phyloP scores from a whole-genome alignment of 1,284 basidiomycete genomes.

The Boletellus deceptivus region DNA sequence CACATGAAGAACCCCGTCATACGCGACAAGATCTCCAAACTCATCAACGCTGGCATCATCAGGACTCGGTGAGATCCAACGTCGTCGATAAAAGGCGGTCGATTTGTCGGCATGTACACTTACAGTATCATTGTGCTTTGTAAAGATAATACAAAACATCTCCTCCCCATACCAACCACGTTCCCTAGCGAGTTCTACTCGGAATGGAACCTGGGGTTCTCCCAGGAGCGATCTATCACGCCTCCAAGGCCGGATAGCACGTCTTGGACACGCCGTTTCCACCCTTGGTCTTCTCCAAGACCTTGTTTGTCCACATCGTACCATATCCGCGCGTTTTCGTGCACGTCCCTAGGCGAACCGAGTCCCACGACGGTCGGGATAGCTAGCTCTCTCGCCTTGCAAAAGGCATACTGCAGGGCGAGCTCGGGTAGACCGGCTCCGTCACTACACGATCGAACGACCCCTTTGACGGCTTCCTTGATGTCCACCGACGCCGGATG shows the following conservation, averaged over 20 bases:
- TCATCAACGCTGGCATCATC: slow-evolving; percentile 94
- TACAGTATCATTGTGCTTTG: slow-evolving; percentile 24
- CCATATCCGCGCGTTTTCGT: slow-evolving; percentile 70
- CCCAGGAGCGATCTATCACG: slow-evolving; percentile 65
- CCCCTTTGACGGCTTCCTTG: slow-evolving; percentile 38
- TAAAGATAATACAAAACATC: slow-evolving; percentile 24
- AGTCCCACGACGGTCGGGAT: slow-evolving; percentile 78
- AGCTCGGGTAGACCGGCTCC: slow-evolving; percentile 54
- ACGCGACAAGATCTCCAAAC: slow-evolving; percentile 84
- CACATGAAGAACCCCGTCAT: slow-evolving; percentile 96
- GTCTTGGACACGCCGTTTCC: slow-evolving; percentile 48
- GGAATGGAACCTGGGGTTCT: slow-evolving; percentile 41
- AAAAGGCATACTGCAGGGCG: slow-evolving; percentile 73
- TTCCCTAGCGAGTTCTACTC: slow-evolving; percentile 4
- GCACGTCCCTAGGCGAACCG: slow-evolving; percentile 69
- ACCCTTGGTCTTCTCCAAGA: slow-evolving; percentile 36
- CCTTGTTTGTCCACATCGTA: slow-evolving; percentile 48
- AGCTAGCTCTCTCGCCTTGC: slow-evolving; percentile 42
- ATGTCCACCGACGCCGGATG: slow-evolving; percentile 75
- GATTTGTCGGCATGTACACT: slow-evolving; percentile 17
- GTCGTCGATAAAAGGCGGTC: slow-evolving; percentile 8
- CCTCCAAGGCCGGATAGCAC: slow-evolving; percentile 48
- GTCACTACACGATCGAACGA: slow-evolving; percentile 15
- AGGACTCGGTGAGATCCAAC: slow-evolving; percentile 53
- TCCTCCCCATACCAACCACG: neutral